Evolutionary conservation across 306 rosid genomes (phyloP), one percentile per base, ranked within the genome.

Genomic region (Acacia crassicarpa): DNA sequence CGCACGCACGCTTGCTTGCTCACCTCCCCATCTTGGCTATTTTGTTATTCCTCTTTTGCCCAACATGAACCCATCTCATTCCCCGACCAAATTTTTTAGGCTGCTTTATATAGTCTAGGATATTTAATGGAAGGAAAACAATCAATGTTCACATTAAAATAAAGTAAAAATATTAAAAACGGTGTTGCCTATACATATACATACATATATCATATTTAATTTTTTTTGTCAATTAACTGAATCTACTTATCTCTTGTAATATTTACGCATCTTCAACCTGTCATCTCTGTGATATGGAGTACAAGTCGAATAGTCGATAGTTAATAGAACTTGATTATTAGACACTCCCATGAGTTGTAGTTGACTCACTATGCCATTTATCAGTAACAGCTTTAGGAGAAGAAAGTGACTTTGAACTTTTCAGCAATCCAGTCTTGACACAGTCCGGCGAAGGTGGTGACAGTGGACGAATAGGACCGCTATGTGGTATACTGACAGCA

Each of bases 391-490:
- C 73, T 67, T 81, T 81, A 53, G 87, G 87, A 15, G 85, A 87
- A 78, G 65, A 38, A 2, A 80, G 91, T 33, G 61, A 75, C 80
- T 44, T 72, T 44, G 38, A n/a, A 62, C 76, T 78, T 85, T 61
- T 89, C 85, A 84, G 75, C 78, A 93, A 76, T 38, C 82, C 88
- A 86, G 73, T 54, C 63, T 84, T 90, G 44, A 87, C 87, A 56
- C 27, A n/a, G 3, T 56, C 62, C 62, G 62, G 62, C 8, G 87
- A 87, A 2, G 83, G 61, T 38, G 65, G 40, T 58, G 63, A 22
- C 1, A 13, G 5, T 13, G 40, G 68, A 73, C 53, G 81, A 35
- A 48, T 41, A 9, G 53, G 67, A 79, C 58, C 53, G 25, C 80
- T 30, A 0, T 71, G 14, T 22, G 77, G 15, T 27, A 25, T 27